Percentiles rank a stretch among this genome's conserved stretches.
Evolutionary conservation across 306 rosid species (phyloP).

Genomic region (Pyrus communis): DNA sequence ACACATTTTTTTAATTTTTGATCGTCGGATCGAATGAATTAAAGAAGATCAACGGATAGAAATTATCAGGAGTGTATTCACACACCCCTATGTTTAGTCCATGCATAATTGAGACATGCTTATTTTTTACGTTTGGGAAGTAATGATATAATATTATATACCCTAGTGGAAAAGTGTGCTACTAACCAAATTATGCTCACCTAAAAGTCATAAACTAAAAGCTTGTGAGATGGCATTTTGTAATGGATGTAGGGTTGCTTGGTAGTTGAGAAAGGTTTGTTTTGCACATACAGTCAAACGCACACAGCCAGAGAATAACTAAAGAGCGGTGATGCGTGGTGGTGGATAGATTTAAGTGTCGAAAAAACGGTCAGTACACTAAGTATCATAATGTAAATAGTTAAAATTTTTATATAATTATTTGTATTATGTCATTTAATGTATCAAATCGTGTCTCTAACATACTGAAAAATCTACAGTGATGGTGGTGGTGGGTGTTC

Average conservation of each 20-base stretch:
- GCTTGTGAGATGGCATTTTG: background rate
- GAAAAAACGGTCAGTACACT: too few relatives aligned
- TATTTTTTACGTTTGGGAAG: background rate
- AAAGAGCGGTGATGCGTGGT: background rate
- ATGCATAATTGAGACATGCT: background rate
- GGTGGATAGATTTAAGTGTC: background rate
- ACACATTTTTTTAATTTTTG: too few relatives aligned
- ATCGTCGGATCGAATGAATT: too few relatives aligned
- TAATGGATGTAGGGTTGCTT: background rate
- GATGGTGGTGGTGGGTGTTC: slow-evolving; percentile 3
- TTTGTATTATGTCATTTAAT: too few relatives aligned
- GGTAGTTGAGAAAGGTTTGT: slow-evolving; percentile 18
- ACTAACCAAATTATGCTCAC: background rate
- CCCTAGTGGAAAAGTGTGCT: background rate
- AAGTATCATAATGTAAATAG: too few relatives aligned
- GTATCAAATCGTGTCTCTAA: fast-evolving
- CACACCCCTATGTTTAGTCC: background rate
- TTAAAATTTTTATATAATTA: too few relatives aligned
- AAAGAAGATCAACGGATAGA: too few relatives aligned
- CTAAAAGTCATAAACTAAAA: background rate
- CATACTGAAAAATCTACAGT: too few relatives aligned
- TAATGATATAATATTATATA: background rate
- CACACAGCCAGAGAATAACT: slow-evolving; percentile 16
- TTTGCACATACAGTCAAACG: slow-evolving; percentile 17
- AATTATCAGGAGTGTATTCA: too few relatives aligned